These are phyloP conservation scores for Pholiota adiposa DNA, from an alignment of 1,284 basidiomycete genomes.

Conservation along the genomic window DNA sequence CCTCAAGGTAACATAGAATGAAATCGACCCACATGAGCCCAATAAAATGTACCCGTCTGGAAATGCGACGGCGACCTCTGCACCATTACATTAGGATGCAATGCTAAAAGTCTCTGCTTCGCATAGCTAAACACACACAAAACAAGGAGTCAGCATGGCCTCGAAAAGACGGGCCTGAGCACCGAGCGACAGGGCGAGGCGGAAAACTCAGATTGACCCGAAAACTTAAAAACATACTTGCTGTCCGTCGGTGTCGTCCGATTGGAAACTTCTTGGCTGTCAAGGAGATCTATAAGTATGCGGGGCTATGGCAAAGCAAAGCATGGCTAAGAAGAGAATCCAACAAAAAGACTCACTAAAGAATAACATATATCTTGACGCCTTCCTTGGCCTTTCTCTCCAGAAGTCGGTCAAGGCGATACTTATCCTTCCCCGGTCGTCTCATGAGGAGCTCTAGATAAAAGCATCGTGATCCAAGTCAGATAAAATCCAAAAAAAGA, in stretches of 20 bases:
- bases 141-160: neutral
- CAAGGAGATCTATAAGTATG: conserved; percentile 5
- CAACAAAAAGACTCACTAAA: conserved; percentile 67
- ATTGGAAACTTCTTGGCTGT: conserved; percentile 95
- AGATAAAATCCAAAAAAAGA: neutral
- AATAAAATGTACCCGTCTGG: conserved; percentile 97
- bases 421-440: conserved; percentile 83
- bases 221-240: conserved; percentile 55
- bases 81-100: conserved; percentile 95
- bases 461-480: conserved; percentile 21
- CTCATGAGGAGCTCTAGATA: conserved; percentile 80
- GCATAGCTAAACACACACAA: conserved; percentile 64
- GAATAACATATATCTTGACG: conserved; percentile 95
- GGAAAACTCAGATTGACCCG: neutral
- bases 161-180: neutral
- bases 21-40: conserved; percentile 81
- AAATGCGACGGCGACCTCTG: conserved; percentile 98
- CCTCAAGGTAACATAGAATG: conserved; percentile 1
- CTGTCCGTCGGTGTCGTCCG: conserved; percentile 93
- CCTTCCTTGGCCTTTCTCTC: conserved; percentile 95
- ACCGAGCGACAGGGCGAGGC: neutral
- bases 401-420: conserved; percentile 87
- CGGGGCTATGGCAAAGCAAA: neutral
- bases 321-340: neutral
- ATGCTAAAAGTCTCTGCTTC: conserved; percentile 83